A percentile compares a stretch with the other conserved stretches of the same genome.
phyloP scores from a whole-genome alignment of 169 alveolate genomes.

The Pseudocohnilembus persalinus region DNA sequence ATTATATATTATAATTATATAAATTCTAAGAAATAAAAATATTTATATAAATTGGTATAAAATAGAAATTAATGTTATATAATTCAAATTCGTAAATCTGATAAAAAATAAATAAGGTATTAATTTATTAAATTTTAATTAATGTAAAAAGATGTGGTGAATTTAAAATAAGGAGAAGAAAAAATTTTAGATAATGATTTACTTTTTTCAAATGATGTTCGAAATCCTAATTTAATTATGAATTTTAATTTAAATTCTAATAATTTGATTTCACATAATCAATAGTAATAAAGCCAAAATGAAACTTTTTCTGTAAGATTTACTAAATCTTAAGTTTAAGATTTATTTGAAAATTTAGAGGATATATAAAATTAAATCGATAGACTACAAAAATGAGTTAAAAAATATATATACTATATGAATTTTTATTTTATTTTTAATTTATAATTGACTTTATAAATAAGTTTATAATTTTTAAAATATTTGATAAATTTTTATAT shows the following conservation, averaged over 20 bases:
- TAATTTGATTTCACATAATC: neutral
- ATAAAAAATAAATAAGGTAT: neutral
- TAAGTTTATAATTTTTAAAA: no score
- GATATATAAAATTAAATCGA: slow-evolving; percentile 14
- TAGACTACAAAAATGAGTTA: neutral
- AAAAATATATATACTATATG: no score
- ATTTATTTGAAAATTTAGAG: slow-evolving; percentile 19
- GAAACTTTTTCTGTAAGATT: slow-evolving; percentile 22
- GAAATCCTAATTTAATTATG: slow-evolving; percentile 34
- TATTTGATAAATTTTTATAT: no score
- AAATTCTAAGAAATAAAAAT: neutral
- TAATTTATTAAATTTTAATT: neutral
- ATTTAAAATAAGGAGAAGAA: slow-evolving; percentile 25
- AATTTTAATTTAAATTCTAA: slow-evolving; percentile 3
- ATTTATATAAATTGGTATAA: no score
- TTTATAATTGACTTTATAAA: no score
- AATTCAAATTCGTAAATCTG: neutral
- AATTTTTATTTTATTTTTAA: no score
- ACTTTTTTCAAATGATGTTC: slow-evolving; percentile 38
- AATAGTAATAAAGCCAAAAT: neutral
- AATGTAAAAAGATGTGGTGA: slow-evolving; percentile 21
- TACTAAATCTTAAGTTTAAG: slow-evolving; percentile 15
- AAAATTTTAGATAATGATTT: slow-evolving; percentile 36
- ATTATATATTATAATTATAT: neutral
- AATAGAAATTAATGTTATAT: no score